These are phyloP conservation scores for Keqinozyma sinolaborantium DNA, from an alignment of 1,139 yeast genomes.

Conservation along the genomic window DNA sequence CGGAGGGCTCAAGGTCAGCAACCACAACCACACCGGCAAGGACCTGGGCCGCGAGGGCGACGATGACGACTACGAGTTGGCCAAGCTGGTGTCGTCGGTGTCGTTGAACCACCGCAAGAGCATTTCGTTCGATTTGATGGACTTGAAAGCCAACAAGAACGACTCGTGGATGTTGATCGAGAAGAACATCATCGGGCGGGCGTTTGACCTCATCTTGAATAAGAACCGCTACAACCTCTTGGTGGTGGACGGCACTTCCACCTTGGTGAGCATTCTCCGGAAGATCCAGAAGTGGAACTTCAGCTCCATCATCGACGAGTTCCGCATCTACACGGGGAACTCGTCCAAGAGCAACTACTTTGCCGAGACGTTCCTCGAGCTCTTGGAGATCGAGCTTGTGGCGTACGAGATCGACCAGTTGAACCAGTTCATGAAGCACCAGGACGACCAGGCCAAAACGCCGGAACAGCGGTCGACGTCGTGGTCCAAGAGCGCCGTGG, in stretches of 20 bases:
- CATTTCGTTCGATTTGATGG: constrained; percentile 1
- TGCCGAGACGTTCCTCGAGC: constrained; percentile 80
- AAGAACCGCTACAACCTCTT: constrained; percentile 64
- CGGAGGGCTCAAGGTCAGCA: constrained; percentile 42
- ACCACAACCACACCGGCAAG: constrained; percentile 38
- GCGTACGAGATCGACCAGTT: constrained; percentile 37
- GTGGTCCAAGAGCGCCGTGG: constrained; percentile 13
- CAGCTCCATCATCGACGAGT: constrained; percentile 80
- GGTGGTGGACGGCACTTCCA: constrained; percentile 75
- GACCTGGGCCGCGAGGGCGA: constrained; percentile 8
- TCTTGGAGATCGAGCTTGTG: constrained; percentile 55
- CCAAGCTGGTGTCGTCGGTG: constrained; percentile 1
- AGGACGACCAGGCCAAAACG: constrained; percentile 7
- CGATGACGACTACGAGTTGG: constrained; percentile 11
- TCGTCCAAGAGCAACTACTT: constrained; percentile 67
- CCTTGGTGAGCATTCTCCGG: constrained; percentile 76
- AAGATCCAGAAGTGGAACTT: constrained; percentile 88
- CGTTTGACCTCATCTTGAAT: constrained; percentile 62
- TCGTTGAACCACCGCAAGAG: constrained; percentile 2
- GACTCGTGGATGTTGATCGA: constrained; percentile 76
- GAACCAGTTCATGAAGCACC: constrained; percentile 13
- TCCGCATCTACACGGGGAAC: constrained; percentile 62
- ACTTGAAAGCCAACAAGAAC: constrained; percentile 18
- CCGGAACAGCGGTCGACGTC: constrained; percentile 7
- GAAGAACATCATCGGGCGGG: constrained; percentile 50